These are phyloP conservation scores for Rosa lucieae DNA, from an alignment of 306 rosid genomes.

Conservation along the genomic window DNA sequence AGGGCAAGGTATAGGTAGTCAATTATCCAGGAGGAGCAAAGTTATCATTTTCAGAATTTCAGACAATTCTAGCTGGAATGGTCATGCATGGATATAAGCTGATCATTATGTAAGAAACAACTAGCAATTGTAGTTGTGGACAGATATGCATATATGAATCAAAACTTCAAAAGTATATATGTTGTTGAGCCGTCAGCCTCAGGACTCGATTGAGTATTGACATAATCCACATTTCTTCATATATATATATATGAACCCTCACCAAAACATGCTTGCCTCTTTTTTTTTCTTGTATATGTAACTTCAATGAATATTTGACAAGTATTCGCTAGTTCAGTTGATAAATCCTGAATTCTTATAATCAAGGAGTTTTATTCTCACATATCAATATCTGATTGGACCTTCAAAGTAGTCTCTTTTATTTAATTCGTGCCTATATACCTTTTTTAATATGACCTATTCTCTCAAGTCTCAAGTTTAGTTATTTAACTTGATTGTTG, in stretches of 20 bases:
- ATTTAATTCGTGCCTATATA: neutral
- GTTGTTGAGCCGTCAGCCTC: slow-evolving; percentile 9
- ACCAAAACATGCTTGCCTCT: neutral
- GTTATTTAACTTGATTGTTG: neutral
- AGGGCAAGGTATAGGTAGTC: neutral
- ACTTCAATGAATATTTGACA: neutral
- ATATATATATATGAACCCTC: neutral
- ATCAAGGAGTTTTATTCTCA: neutral
- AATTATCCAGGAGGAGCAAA: no score
- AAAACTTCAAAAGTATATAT: neutral
- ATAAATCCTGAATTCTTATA: neutral
- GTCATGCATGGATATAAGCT: neutral
- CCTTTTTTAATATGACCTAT: neutral
- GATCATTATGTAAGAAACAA: neutral
- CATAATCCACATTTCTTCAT: neutral
- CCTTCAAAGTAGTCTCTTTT: neutral
- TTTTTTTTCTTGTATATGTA: neutral
- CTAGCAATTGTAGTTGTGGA: neutral
- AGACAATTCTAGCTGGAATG: neutral
- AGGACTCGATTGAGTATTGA: neutral
- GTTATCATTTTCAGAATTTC: no score
- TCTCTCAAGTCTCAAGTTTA: neutral
- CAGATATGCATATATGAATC: neutral
- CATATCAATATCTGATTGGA: neutral
- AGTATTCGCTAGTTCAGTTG: neutral